Evolutionary conservation across 2,329 filamentous ascomycete species (phyloP).

Genomic region (Diaporthe batatas): DNA sequence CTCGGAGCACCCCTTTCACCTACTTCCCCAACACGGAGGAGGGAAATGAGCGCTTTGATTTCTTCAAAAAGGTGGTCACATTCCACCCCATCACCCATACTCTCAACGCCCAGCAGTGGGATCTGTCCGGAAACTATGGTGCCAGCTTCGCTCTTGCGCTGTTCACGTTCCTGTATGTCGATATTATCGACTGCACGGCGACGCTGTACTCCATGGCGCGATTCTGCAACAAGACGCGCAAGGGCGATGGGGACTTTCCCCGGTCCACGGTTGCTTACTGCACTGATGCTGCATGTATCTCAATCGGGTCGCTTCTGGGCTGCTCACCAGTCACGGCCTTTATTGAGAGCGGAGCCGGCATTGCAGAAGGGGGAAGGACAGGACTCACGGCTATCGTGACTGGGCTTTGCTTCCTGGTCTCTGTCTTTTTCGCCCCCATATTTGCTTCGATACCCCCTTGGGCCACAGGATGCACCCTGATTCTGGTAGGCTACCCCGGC

Average conservation of each 20-base stretch:
- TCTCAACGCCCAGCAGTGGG: constrained; percentile 76
- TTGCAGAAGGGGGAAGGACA: constrained; percentile 87
- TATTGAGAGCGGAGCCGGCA: constrained; percentile 90
- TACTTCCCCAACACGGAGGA: constrained; percentile 77
- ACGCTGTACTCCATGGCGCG: constrained; percentile 87
- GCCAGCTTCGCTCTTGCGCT: constrained; percentile 78
- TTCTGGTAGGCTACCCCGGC: constrained; percentile 64
- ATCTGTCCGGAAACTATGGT: constrained; percentile 65
- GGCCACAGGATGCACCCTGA: constrained; percentile 88
- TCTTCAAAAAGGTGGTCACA: constrained; percentile 79
- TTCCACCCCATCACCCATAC: constrained; percentile 78
- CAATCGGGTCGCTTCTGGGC: constrained; percentile 80
- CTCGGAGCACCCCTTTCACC: constrained; percentile 76
- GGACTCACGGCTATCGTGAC: constrained; percentile 85
- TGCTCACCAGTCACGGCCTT: constrained; percentile 87
- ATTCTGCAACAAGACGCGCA: constrained; percentile 71
- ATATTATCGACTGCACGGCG: constrained; percentile 83
- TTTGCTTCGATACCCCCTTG: constrained; percentile 91
- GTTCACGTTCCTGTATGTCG: constrained; percentile 84
- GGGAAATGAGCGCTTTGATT: constrained; percentile 76
- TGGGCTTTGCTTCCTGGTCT: constrained; percentile 87
- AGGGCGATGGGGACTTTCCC: constrained; percentile 80
- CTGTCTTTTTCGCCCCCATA: constrained; percentile 90
- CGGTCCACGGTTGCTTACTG: constrained; percentile 85
- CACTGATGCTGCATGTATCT: constrained; percentile 78